A percentile compares a stretch with the other conserved stretches of the same genome.
These are phyloP conservation scores for Trichoderma sp. DNA, from an alignment of 2,329 filamentous ascomycete species.

Conservation along the genomic window DNA sequence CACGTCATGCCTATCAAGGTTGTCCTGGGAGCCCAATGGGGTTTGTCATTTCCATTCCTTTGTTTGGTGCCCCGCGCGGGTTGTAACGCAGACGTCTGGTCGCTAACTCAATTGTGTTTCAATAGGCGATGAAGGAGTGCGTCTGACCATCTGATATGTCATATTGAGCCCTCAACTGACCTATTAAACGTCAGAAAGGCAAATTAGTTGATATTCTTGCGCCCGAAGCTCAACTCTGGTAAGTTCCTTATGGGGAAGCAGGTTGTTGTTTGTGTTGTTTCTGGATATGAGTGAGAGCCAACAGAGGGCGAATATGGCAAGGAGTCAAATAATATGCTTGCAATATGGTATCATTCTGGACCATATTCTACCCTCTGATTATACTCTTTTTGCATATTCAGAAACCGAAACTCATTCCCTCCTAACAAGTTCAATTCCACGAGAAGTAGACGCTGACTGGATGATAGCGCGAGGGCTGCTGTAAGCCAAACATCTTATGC, in stretches of 20 bases:
- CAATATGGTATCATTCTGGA: neutral
- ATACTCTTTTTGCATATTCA: neutral
- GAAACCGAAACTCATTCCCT: neutral
- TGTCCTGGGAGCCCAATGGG: neutral
- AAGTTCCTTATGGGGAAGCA: neutral
- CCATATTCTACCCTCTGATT: neutral
- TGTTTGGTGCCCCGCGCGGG: neutral
- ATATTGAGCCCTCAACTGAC: neutral
- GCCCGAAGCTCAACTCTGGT: neutral
- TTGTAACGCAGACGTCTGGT: neutral
- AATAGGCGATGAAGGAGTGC: neutral
- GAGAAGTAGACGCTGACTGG: neutral
- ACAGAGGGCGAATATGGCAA: neutral
- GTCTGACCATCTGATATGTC: neutral
- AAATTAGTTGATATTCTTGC: neutral
- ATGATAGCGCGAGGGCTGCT: neutral
- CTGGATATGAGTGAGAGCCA: neutral
- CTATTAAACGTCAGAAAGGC: neutral
- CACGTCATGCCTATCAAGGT: neutral
- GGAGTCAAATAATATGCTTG: neutral
- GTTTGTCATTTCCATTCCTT: neutral
- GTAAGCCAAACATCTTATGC: neutral
- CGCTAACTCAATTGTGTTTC: neutral
- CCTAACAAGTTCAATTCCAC: neutral
- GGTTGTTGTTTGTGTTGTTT: neutral